phyloP scores from a whole-genome alignment of 305 asterid genomes.

The Nicotiana rustica region DNA sequence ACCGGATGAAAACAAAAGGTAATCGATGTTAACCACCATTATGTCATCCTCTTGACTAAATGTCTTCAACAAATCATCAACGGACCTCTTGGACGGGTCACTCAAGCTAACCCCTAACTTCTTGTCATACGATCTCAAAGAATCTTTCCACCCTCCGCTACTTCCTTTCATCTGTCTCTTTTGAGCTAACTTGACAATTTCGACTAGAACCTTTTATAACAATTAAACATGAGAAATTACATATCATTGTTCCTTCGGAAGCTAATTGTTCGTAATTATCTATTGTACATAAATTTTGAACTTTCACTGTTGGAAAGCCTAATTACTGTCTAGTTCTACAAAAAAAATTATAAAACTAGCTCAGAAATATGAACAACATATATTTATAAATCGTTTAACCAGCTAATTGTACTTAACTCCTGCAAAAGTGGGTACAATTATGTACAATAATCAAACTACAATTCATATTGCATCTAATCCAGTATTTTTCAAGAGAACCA shows the following conservation, averaged over 20 bases:
- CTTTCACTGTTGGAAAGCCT: background rate
- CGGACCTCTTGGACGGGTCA: constrained; percentile 81
- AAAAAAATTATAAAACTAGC: background rate
- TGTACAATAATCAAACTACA: too few relatives aligned
- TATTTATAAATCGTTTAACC: too few relatives aligned
- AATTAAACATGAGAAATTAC: background rate
- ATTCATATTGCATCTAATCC: too few relatives aligned
- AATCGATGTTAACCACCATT: constrained; percentile 52
- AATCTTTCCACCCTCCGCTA: constrained; percentile 89
- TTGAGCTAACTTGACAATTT: constrained; percentile 86
- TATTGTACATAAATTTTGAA: background rate
- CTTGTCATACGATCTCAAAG: constrained; percentile 66
- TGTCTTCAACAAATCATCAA: constrained; percentile 74
- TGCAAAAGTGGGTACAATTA: too few relatives aligned
- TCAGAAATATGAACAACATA: background rate
- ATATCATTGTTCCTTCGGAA: background rate
- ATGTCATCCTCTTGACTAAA: constrained; percentile 57
- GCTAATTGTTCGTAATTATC: background rate
- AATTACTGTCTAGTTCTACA: background rate
- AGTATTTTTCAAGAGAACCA: too few relatives aligned
- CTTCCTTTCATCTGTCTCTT: constrained; percentile 76
- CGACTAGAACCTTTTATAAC: constrained; percentile 65
- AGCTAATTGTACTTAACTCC: too few relatives aligned
- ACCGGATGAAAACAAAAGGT: background rate
- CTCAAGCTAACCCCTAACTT: constrained; percentile 79